Base-by-base conservation (phyloP, 1,284 basidiomycete genomes). In the Pholiota adiposa region DNA sequence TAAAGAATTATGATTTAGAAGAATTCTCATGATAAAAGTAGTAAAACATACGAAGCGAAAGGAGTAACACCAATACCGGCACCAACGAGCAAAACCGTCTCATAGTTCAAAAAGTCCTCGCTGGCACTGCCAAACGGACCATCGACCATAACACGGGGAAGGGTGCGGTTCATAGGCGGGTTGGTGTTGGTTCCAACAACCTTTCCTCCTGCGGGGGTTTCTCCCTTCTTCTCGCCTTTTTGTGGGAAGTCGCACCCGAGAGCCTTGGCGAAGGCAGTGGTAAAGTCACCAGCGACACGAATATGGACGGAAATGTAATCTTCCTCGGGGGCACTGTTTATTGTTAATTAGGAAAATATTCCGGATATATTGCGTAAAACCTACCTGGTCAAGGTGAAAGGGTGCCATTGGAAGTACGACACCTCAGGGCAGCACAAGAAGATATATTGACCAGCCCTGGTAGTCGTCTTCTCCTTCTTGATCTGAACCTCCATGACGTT, bases 361-460 rank as follows among this genome's bases (percentile, higher is more conserved):
- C 38, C 23, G 16, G n/a, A n/a, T n/a, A n/a, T n/a, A n/a, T n/a
- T 11, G 18, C 14, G 16, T 18, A n/a, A 29, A 40, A 38, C 61
- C 29, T 54, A 82, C 83, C 87, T 90, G 23, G 92, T 96, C 64
- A 96, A 84, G 16, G 93, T 96, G 81, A 96, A 96, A 21, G 94
- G 94, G 72, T 96, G 93, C 91, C 94, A 97, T 71, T 96, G 93
- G 83, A 91, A 96, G 79, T 93, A 95, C 9, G 90, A 93, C 38
- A 96, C 80, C 72, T 93, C 92, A 6, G 94, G 94, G 76, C 92
- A 92, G 62, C 77, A 86, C 51, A 96, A 73, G 80, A 95, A 95
- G 72, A 96, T 93, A 75, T 96, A 96, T 73, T 95, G 90, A 18
- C 93, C 93, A 1, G 93, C 92, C 19, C 87, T 83, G 29, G 84